phyloP scores from a whole-genome alignment of 495 filamentous ascomycete species.

The Thermothielavioides terrestris region DNA sequence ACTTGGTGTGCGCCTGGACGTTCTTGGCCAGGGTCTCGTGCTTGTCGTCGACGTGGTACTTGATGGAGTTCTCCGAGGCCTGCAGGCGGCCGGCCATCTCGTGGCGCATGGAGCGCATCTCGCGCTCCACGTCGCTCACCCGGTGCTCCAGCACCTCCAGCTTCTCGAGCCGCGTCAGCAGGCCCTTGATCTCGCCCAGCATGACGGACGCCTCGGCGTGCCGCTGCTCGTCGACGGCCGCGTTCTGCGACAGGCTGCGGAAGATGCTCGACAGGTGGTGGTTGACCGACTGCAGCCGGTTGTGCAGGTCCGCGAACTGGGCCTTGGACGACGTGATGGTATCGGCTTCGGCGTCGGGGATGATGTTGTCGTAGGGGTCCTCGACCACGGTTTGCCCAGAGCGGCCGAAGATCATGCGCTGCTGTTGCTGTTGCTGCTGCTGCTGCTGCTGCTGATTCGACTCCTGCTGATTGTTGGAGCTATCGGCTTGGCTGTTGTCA shows the following conservation, averaged over 20 bases:
- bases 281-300: slow-evolving; percentile 67
- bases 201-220: slow-evolving; percentile 46
- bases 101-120: slow-evolving; percentile 48
- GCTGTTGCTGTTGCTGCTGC: slow-evolving; percentile 22
- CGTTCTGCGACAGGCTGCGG: slow-evolving; percentile 48
- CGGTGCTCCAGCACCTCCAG: slow-evolving; percentile 35
- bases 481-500: slow-evolving; percentile 33
- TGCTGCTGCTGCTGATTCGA: slow-evolving; percentile 24
- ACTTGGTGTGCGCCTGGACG: slow-evolving; percentile 45
- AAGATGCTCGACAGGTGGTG: slow-evolving; percentile 63
- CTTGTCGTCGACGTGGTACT: slow-evolving; percentile 61
- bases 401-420: slow-evolving; percentile 16
- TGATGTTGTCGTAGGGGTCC: slow-evolving; percentile 34
- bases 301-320: slow-evolving; percentile 75
- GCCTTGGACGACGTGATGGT: slow-evolving; percentile 43
- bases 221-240: slow-evolving; percentile 45
- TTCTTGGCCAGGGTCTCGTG: slow-evolving; percentile 58
- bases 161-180: slow-evolving; percentile 33
- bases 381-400: slow-evolving; percentile 19
- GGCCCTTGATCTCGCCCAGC: slow-evolving; percentile 32
- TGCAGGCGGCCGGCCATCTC: slow-evolving; percentile 43
- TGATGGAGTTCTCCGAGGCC: slow-evolving; percentile 67
- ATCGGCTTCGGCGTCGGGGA: slow-evolving; percentile 40
- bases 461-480: slow-evolving; percentile 29
- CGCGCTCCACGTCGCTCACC: slow-evolving; percentile 55